A percentile compares a stretch with the other conserved stretches of the same genome.
phyloP scores from a whole-genome alignment of 2,329 filamentous ascomycete species.

The Tolypocladium sp. region DNA sequence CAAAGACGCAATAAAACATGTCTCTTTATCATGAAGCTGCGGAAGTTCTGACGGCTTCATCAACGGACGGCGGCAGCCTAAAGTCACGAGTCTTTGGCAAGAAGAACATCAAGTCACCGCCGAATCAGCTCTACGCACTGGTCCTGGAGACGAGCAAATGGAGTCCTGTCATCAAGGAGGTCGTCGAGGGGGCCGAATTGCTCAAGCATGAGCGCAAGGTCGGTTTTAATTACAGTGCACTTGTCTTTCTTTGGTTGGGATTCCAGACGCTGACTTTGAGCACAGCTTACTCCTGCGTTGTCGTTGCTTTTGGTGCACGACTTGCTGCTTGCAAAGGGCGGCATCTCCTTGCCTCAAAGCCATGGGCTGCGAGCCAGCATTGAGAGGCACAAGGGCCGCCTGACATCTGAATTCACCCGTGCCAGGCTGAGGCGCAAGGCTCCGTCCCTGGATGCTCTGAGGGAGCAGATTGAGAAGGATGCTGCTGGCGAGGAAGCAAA shows the following conservation, averaged over 20 bases:
- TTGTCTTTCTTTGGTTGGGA: background rate
- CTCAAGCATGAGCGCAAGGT: conserved; percentile 81
- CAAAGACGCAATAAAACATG: conserved; percentile 45
- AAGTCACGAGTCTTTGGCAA: conserved; percentile 77
- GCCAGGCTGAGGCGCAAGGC: conserved; percentile 64
- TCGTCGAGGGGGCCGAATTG: conserved; percentile 74
- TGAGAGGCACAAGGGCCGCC: conserved; percentile 70
- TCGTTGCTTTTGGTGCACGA: conserved; percentile 82
- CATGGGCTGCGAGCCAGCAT: conserved; percentile 72
- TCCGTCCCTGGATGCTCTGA: conserved; percentile 57
- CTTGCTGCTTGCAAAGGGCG: conserved; percentile 68
- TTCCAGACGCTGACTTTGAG: background rate
- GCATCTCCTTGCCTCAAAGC: conserved; percentile 69
- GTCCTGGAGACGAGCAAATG: conserved; percentile 85
- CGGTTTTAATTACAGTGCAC: conserved; percentile 8
- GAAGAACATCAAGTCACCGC: conserved; percentile 65
- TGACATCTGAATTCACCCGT: conserved; percentile 76
- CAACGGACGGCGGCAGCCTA: conserved; percentile 59
- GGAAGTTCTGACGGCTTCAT: conserved; percentile 54
- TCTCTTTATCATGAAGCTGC: conserved; percentile 93
- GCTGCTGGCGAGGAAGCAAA: conserved; percentile 40
- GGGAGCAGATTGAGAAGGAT: conserved; percentile 42
- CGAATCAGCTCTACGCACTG: conserved; percentile 78
- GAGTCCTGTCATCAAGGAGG: conserved; percentile 75
- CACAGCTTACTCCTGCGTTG: conserved; percentile 68